Evolutionary conservation across 441 rosid genomes (phyloP), one percentile per base, ranked within the genome.

Genomic region (Brassica hybrid): DNA sequence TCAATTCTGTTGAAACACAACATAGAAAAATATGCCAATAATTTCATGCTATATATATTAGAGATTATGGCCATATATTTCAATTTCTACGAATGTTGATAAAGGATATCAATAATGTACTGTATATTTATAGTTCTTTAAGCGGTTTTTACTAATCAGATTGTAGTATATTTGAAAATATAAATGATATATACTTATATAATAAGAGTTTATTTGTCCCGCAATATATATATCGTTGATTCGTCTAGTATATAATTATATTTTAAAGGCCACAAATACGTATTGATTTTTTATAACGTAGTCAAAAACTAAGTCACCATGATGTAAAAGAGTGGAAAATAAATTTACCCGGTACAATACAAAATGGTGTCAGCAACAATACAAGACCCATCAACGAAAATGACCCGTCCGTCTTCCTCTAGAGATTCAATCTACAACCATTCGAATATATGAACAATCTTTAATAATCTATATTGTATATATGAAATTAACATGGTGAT

Each of bases 311-410:
- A 18, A 65, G 3, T 18, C 11, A 38, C 61, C 25, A 18, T 18
- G 61, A 18, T 17, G 21, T 16, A 16, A 54, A 54, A 54, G 59
- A 16, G 2, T 6, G 21, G 21, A 54, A 54, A 2, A 54, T 16
- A 7, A 54, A 54, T 27, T 80, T 90, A 94, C 98, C 98, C 97
- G 3, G 96, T 91, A 91, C 98, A 94, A 56, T 91, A 89, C 5
- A 94, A 14, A 76, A 91, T 85, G 5, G 96, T 83, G 72, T 94
- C 87, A 0, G 96, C 93, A 25, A 84, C 68, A 62, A 89, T 68
- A 58, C 77, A 85, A 9, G 88, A 82, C 1, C 96, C 93, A 65
- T 94, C 93, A 0, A 66, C 81, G 65, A 94, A 94, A n/a, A 41
- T 7, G 62, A 90, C 87, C 3, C 72, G 70, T 32, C 98, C 96